phyloP scores from a whole-genome alignment of 2,329 filamentous ascomycete genomes.

The Pseudocercospora macadamiae region DNA sequence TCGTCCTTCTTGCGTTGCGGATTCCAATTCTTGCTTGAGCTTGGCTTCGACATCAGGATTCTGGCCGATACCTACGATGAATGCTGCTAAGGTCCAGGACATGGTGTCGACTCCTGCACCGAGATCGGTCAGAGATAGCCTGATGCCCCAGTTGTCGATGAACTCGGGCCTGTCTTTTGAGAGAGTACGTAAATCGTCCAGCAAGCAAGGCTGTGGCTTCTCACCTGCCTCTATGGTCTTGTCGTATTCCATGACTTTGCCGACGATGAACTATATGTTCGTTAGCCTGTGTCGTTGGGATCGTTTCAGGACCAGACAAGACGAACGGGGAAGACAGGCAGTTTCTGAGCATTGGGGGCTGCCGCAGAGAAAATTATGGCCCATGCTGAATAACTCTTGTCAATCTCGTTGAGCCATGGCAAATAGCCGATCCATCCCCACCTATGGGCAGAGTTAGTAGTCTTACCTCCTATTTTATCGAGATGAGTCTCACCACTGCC shows the following conservation, averaged over 20 bases:
- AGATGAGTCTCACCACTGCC: no score
- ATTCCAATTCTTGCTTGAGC: constrained; percentile 2
- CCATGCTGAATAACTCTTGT: constrained; percentile 12
- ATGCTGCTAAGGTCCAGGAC: constrained; percentile 15
- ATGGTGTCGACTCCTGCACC: constrained; percentile 17
- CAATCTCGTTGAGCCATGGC: constrained; percentile 14
- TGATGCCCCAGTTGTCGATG: constrained; percentile 8
- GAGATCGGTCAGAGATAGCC: constrained; percentile 7
- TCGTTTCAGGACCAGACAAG: no score
- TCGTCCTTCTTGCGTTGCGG: neutral
- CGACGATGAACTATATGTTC: constrained; percentile 6
- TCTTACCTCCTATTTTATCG: no score
- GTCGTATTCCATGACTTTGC: constrained; percentile 4
- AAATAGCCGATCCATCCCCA: constrained; percentile 18
- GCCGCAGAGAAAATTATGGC: neutral
- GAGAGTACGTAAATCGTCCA: constrained; percentile 1
- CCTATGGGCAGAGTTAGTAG: no score
- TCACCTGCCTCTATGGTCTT: constrained; percentile 4
- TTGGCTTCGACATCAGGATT: neutral
- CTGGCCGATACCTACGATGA: constrained; percentile 3
- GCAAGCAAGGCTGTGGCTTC: neutral
- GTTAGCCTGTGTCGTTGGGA: no score
- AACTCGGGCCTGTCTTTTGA: constrained; percentile 1
- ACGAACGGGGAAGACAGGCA: constrained; percentile 13
- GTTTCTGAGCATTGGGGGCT: neutral